phyloP scores from a whole-genome alignment of 75 land plant species.

The Larix kaempferi region DNA sequence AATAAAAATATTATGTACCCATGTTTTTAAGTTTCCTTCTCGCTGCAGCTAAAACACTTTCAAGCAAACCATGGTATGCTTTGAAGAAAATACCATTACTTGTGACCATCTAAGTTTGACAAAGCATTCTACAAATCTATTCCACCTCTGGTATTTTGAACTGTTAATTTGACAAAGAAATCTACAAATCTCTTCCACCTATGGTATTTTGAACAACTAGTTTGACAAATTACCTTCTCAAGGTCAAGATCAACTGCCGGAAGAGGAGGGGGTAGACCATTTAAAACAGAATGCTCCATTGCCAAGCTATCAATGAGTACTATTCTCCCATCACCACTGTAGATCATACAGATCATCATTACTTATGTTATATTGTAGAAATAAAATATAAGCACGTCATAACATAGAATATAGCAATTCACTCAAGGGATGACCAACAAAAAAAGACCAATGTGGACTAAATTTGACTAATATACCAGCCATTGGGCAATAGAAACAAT shows the following conservation, averaged over 20 bases:
- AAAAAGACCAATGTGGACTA: background rate
- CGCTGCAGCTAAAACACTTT: background rate
- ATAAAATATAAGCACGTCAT: background rate
- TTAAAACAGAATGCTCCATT: slow-evolving; percentile 27
- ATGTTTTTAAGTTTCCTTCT: background rate
- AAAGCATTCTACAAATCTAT: slow-evolving; percentile 1
- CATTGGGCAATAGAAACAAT: background rate
- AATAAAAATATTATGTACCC: no score
- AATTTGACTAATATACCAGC: background rate
- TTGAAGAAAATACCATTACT: background rate
- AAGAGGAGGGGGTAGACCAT: slow-evolving; percentile 60
- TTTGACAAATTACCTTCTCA: slow-evolving; percentile 53
- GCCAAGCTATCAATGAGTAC: slow-evolving; percentile 64
- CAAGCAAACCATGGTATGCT: background rate
- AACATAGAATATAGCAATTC: background rate
- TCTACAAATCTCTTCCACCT: background rate
- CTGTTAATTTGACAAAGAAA: background rate
- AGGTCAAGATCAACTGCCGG: slow-evolving; percentile 92
- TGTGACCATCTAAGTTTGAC: background rate
- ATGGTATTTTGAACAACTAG: background rate
- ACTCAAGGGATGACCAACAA: background rate
- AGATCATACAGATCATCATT: background rate
- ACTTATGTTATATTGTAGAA: background rate
- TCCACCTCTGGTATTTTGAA: background rate
- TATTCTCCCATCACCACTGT: slow-evolving; percentile 73